Percentiles rank a stretch among this genome's conserved stretches.
Conservation (phyloP, 495 filamentous ascomycete genomes). For the Penicillium cinerascens region DNA sequence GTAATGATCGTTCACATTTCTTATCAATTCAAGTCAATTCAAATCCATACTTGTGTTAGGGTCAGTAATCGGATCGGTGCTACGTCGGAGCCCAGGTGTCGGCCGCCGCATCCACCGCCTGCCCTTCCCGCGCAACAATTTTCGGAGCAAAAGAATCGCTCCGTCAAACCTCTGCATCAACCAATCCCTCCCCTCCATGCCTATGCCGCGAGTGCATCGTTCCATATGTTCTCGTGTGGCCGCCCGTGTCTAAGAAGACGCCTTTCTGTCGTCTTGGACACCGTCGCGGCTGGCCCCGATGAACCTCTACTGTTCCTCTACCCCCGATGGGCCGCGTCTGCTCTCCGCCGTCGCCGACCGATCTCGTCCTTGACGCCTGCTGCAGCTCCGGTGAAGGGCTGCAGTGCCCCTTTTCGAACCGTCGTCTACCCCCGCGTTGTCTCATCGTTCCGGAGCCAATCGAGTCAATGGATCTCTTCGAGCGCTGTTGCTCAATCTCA, state of each 20-base stretch:
- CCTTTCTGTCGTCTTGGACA: slow-evolving; percentile 37
- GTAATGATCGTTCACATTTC: neutral
- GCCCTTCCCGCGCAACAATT: slow-evolving; percentile 21
- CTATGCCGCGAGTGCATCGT: slow-evolving; percentile 16
- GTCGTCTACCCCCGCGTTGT: neutral
- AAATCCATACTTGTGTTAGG: too few species aligned
- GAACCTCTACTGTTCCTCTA: slow-evolving; percentile 49
- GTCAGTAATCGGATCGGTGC: slow-evolving; percentile 11
- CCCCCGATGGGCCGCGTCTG: slow-evolving; percentile 38
- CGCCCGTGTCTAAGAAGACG: slow-evolving; percentile 40
- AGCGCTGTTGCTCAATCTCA: neutral
- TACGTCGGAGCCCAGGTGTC: slow-evolving; percentile 10
- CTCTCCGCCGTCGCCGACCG: slow-evolving; percentile 21
- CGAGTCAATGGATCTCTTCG: slow-evolving; percentile 30
- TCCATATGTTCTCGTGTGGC: slow-evolving; percentile 42
- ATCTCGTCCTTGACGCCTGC: slow-evolving; percentile 17
- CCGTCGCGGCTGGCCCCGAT: slow-evolving; percentile 31
- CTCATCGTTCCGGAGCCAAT: slow-evolving; percentile 13
- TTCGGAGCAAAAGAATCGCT: slow-evolving; percentile 22
- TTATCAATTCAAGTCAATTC: neutral
- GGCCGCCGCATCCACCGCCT: slow-evolving; percentile 34
- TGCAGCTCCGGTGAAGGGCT: neutral
- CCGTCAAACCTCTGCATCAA: slow-evolving; percentile 6
- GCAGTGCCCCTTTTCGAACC: neutral
- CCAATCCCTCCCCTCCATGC: slow-evolving; percentile 10